Base-by-base conservation (phyloP, 2,329 filamentous ascomycete genomes). In the Endoconidiophora polonica region DNA sequence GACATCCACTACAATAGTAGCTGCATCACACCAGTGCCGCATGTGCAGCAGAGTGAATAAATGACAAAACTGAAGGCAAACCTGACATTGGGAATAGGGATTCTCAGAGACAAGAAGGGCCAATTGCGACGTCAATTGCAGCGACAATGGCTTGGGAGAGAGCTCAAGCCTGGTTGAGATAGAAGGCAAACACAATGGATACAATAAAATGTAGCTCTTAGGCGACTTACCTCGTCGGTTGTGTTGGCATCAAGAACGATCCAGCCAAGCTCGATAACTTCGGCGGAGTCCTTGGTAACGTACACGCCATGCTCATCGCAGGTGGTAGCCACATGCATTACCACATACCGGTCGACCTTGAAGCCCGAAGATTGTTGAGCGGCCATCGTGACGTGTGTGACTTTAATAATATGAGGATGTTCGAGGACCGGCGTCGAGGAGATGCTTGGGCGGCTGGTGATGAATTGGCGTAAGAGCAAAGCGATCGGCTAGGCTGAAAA, bases 231-330 rank as follows among this genome's bases (percentile, higher is more conserved):
- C 83, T 95, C 88, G 60, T 95, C 88, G 59, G 87, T 83, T 56
- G 77, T 83, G 70, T 90, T 91, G 57, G 86, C 83, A 64, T 95
- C 88, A 56, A 95, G 74, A 61, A 98, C 70, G 62, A 96, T 94
- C 91, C 91, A 98, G 56, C 90, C 91, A 63, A 98, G 76, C 76
- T 98, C 91, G 66, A 98, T 98, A 58, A 98, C 91, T 71, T 98
- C 91, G 55, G 91, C 91, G 53, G 91, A 96, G 68, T 98, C 91
- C 69, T 96, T 96, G 54, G 91, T 98, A 53, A 98, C 91, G 67
- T 98, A 98, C 57, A 98, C 91, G 56, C 91, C 91, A 68, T 98
- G 91, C 67, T 98, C 91, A 66, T 98, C 91, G 69, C 91, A 98
- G 58, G 91, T 98, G 36, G 91, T 98, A 56, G 91, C 91, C 62